Evolutionary conservation across 2,329 filamentous ascomycete species (phyloP).

Genomic region (Beauveria sp.): DNA sequence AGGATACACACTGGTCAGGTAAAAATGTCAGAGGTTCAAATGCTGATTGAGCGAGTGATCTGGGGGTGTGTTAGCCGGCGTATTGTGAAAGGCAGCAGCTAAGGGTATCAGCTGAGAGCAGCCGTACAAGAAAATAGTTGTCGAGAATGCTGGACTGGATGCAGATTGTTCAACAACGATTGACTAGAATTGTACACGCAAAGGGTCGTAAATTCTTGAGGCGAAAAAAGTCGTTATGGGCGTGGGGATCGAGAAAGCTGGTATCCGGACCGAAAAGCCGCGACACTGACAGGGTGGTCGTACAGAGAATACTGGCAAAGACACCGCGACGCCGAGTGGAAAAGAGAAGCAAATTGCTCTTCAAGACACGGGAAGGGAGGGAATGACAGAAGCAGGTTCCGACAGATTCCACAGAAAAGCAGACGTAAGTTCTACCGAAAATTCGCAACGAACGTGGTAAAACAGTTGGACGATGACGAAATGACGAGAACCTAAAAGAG

Average conservation of each 20-base stretch:
- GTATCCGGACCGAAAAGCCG: slow-evolving; percentile 11
- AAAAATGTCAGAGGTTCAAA: neutral
- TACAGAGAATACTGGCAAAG: slow-evolving; percentile 10
- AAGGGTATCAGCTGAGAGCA: too few species aligned
- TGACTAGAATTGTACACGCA: slow-evolving; percentile 6
- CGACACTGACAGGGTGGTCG: slow-evolving; percentile 10
- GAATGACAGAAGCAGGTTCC: slow-evolving; percentile 19
- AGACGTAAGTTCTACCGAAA: slow-evolving; percentile 28
- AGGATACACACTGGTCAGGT: slow-evolving; percentile 5
- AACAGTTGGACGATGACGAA: slow-evolving; percentile 32
- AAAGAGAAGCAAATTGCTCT: slow-evolving; percentile 9
- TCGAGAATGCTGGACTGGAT: slow-evolving; percentile 5
- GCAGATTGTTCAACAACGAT: slow-evolving; percentile 3
- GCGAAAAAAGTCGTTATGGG: slow-evolving; percentile 6
- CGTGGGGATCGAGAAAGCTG: slow-evolving; percentile 2
- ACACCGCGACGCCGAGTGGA: slow-evolving; percentile 11
- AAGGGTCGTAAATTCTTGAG: slow-evolving; percentile 9
- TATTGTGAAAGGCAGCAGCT: neutral
- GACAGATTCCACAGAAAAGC: slow-evolving; percentile 18
- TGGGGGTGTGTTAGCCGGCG: neutral
- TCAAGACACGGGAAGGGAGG: slow-evolving; percentile 15
- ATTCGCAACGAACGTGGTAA: slow-evolving; percentile 34
- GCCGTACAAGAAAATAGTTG: slow-evolving; percentile 2
- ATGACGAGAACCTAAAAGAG: slow-evolving; percentile 32
- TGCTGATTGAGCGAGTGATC: slow-evolving; percentile 1